Evolutionary conservation across 2,329 filamentous ascomycete genomes (phyloP), one percentile per base, ranked within the genome.

Genomic region (Hypoxylon sp.): DNA sequence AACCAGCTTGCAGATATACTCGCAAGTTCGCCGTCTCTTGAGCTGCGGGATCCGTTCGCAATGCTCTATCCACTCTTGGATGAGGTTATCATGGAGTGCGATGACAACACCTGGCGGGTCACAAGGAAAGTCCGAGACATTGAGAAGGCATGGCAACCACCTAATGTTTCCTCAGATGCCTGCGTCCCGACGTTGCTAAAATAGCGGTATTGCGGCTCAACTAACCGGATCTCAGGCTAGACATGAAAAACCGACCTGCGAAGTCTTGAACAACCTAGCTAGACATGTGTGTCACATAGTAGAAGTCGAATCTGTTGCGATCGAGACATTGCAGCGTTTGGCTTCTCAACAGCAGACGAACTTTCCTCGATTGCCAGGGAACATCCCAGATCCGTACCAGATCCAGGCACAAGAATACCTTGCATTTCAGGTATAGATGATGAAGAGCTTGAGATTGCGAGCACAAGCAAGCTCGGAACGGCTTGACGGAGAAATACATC

Each of bases 131-230:
- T 48, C 15, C 19, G 46, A 19, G 24, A 48, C 6, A 29, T 48
- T 27, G 46, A 48, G 24, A 48, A 48, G 46, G 46, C 19, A 48
- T 48, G 46, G 46, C 19, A 48, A n/a, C 46, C 6, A 48, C n/a
- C 39, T 15, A 15, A 27, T 48, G 13, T 48, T 24, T 19, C 46
- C 19, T 15, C 15, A 13, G 11, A 29, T 29, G 19, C 24, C 13
- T 11, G 46, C 15, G 4, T 2, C 21, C 19, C 4, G 11, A 27
- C 2, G 11, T 29, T 48, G 11, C 46, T 13, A 27, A 24, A 24
- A 0, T 29, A 11, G 19, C 10, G 13, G 3, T n/a, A 48, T 24
- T 6, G 11, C 27, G 11, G 13, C 44, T 48, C 19, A 48, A 48
- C 46, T 48, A 29, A 48, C 21, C 1, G 15, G 21, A 6, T 48